Evolutionary conservation across 2,329 filamentous ascomycete species (phyloP).

Genomic region (Alternaria ethzedia): DNA sequence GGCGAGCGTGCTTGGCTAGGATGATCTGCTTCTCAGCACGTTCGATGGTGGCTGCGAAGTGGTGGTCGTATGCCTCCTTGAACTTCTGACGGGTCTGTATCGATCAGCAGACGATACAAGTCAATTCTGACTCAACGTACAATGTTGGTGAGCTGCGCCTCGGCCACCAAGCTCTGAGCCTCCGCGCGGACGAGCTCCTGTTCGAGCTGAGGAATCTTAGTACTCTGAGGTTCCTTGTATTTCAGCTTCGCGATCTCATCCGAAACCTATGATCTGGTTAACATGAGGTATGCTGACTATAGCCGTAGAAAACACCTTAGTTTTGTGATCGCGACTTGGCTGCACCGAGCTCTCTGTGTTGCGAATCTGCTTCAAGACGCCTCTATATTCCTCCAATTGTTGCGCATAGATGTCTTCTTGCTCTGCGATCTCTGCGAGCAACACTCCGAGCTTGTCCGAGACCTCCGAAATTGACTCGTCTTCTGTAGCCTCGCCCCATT

Average conservation of each 20-base stretch:
- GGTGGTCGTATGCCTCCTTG: constrained; percentile 89
- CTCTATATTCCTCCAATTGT: constrained; percentile 83
- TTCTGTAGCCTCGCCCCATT: constrained; percentile 92
- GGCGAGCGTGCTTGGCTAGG: constrained; percentile 86
- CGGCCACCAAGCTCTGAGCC: constrained; percentile 93
- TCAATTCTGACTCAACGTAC: constrained; percentile 53
- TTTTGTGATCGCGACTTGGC: constrained; percentile 84
- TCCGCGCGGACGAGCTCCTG: constrained; percentile 96
- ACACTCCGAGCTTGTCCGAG: constrained; percentile 92
- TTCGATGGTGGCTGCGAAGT: constrained; percentile 91
- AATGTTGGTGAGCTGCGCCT: constrained; percentile 94
- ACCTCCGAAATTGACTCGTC: constrained; percentile 89
- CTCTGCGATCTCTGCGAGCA: constrained; percentile 90
- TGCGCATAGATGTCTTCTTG: constrained; percentile 90
- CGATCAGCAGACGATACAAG: constrained; percentile 18
- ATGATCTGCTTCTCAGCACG: constrained; percentile 97
- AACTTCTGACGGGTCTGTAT: constrained; percentile 88
- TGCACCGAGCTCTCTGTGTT: constrained; percentile 97
- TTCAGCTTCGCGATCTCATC: constrained; percentile 94
- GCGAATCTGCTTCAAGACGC: constrained; percentile 85
- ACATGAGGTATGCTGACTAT: not conserved
- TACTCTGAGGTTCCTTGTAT: constrained; percentile 86
- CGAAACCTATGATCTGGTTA: constrained; percentile 62
- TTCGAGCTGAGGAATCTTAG: constrained; percentile 82
- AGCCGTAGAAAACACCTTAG: constrained; percentile 60